A percentile compares a stretch with the other conserved stretches of the same genome.
Conservation (phyloP, 495 filamentous ascomycete genomes). For the Hyaloscypha variabilis region DNA sequence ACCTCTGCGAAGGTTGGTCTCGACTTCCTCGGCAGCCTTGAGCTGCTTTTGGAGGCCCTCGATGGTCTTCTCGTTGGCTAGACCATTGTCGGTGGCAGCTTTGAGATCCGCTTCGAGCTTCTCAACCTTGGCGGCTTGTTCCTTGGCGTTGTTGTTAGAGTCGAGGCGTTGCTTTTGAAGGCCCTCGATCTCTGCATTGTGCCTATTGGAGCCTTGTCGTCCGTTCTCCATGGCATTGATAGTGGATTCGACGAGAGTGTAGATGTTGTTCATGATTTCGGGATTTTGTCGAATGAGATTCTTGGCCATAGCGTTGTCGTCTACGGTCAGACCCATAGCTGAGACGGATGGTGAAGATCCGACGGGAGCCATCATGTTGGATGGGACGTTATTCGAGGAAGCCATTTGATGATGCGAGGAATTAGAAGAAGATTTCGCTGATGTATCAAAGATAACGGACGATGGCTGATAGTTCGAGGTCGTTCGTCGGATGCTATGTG, state of each 20-base stretch:
- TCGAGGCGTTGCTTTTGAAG: neutral
- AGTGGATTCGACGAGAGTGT: neutral
- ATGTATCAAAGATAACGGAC: too few species aligned
- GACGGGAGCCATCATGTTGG: too few species aligned
- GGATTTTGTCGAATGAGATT: neutral
- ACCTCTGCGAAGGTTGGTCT: neutral
- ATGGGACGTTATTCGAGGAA: too few species aligned
- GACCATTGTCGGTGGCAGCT: neutral
- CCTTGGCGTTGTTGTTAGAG: neutral
- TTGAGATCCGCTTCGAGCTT: neutral
- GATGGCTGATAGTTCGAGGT: too few species aligned
- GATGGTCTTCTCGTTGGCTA: neutral
- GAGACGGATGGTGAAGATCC: too few species aligned
- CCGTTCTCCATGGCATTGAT: neutral
- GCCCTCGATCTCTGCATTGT: neutral
- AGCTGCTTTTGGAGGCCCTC: neutral
- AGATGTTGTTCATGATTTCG: neutral
- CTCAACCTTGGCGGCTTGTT: neutral
- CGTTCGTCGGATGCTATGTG: too few species aligned
- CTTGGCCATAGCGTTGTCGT: neutral
- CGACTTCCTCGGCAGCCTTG: neutral
- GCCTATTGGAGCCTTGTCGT: neutral
- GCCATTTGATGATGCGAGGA: too few species aligned
- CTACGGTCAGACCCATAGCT: neutral
- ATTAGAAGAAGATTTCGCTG: too few species aligned